These are phyloP conservation scores for Yarrowia osloensis DNA, from an alignment of 805 yeast species.

Conservation along the genomic window DNA sequence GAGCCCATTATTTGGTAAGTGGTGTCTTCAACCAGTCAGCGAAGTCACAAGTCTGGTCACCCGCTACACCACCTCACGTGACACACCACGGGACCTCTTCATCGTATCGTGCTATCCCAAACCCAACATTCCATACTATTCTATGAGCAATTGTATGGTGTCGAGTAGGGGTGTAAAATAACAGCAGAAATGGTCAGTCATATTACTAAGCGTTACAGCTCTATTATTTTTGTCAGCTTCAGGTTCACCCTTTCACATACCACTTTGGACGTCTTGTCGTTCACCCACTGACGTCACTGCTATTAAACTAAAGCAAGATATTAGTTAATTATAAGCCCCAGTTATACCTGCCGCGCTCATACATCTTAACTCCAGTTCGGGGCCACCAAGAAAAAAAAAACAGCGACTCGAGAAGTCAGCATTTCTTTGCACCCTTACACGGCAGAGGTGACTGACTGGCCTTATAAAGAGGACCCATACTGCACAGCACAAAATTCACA, in stretches of 20 bases:
- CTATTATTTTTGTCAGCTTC: too few species aligned
- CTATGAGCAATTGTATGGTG: not conserved
- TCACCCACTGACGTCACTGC: conserved; percentile 29
- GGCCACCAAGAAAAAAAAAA: not conserved
- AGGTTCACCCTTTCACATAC: too few species aligned
- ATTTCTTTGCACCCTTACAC: not conserved
- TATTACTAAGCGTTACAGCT: too few species aligned
- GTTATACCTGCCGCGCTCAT: not conserved
- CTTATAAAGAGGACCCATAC: not conserved
- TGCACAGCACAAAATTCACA: too few species aligned
- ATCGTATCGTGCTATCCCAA: not conserved
- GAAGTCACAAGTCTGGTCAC: too few species aligned
- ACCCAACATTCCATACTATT: conserved; percentile 3
- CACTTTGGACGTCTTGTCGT: too few species aligned
- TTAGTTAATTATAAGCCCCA: conserved; percentile 3
- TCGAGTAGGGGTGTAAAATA: not conserved
- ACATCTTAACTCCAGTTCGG: not conserved
- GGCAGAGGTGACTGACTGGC: not conserved
- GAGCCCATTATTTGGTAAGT: too few species aligned
- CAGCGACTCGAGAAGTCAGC: not conserved
- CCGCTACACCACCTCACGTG: too few species aligned
- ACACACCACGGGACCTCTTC: not conserved
- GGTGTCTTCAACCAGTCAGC: too few species aligned
- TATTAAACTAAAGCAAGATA: conserved; percentile 11
- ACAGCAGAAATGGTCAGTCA: too few species aligned